Evolutionary conservation across 352 stramenopile genomes (phyloP).

Genomic region (Phytophthora fragariae): DNA sequence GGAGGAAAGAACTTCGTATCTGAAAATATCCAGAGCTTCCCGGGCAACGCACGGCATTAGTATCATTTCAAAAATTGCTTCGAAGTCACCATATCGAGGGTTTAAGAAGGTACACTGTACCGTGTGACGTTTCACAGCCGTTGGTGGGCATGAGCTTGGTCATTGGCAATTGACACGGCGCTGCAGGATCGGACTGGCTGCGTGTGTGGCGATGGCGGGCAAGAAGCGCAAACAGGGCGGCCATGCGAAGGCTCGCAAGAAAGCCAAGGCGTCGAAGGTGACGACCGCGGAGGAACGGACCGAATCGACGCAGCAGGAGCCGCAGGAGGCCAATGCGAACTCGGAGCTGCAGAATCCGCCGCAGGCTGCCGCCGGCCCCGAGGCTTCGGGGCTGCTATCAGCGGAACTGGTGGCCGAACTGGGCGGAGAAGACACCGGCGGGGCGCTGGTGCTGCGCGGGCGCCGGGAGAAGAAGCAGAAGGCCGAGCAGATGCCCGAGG

Average conservation of each 20-base stretch:
- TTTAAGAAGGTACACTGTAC: slow-evolving; percentile 1
- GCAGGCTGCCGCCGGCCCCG: slow-evolving; percentile 4
- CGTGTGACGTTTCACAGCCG: slow-evolving; percentile 11
- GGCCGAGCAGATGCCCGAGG: slow-evolving; percentile 55
- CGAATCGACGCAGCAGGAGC: slow-evolving; percentile 16
- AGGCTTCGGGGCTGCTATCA: slow-evolving; percentile 56
- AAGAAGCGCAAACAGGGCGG: slow-evolving; percentile 72
- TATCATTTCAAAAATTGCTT: too few relatives aligned
- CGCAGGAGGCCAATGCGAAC: slow-evolving; percentile 31
- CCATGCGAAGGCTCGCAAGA: slow-evolving; percentile 52
- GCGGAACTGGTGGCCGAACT: slow-evolving; percentile 74
- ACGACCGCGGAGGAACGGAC: slow-evolving; percentile 14
- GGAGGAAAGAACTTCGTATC: too few relatives aligned
- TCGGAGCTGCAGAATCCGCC: neutral
- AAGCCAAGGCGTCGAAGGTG: slow-evolving; percentile 39
- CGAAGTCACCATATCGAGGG: too few relatives aligned
- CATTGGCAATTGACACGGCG: slow-evolving; percentile 18
- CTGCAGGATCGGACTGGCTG: slow-evolving; percentile 2
- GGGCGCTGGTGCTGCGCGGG: slow-evolving; percentile 68
- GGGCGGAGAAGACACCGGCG: slow-evolving; percentile 55
- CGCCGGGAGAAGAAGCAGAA: slow-evolving; percentile 63
- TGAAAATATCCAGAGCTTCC: too few relatives aligned
- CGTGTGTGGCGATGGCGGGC: slow-evolving; percentile 43
- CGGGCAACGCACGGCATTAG: too few relatives aligned
- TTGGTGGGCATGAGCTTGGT: slow-evolving; percentile 1